Conservation (phyloP, 2,329 filamentous ascomycete species). For the Cordyceps cicadae region DNA sequence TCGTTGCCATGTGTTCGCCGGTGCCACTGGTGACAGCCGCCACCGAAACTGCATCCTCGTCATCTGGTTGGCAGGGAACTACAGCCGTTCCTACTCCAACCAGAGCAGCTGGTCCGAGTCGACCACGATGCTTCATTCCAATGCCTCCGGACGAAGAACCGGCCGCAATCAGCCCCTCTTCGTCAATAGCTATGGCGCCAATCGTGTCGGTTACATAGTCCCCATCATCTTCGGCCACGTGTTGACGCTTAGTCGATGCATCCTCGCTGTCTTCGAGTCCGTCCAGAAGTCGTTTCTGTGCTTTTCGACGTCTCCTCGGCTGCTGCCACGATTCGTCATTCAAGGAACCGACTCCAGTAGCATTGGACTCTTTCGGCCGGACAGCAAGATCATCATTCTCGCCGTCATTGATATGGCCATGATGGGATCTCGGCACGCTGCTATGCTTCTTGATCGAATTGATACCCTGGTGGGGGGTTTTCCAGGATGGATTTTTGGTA, state of each 20-base stretch:
- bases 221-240: conserved; percentile 31
- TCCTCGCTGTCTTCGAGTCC: background rate
- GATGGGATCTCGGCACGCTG: background rate
- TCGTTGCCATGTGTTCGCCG: conserved; percentile 96
- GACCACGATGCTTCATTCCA: conserved; percentile 93
- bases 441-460: background rate
- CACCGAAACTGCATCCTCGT: conserved; percentile 61
- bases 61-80: conserved; percentile 64
- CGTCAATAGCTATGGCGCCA: conserved; percentile 88
- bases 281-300: conserved; percentile 2
- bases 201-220: conserved; percentile 82
- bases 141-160: conserved; percentile 96
- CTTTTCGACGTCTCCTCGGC: conserved; percentile 5
- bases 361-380: background rate
- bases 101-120: conserved; percentile 84
- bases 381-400: background rate
- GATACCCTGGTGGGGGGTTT: background rate
- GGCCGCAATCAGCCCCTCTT: conserved; percentile 78
- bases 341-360: background rate
- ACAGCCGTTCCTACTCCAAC: conserved; percentile 88
- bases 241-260: background rate
- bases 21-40: conserved; percentile 89
- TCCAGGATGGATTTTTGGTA: conserved; percentile 5
- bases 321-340: conserved; percentile 2
- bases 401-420: background rate